Evolutionary conservation across 208 protist genomes (phyloP).

Genomic region (Leptomonas seymouri): DNA sequence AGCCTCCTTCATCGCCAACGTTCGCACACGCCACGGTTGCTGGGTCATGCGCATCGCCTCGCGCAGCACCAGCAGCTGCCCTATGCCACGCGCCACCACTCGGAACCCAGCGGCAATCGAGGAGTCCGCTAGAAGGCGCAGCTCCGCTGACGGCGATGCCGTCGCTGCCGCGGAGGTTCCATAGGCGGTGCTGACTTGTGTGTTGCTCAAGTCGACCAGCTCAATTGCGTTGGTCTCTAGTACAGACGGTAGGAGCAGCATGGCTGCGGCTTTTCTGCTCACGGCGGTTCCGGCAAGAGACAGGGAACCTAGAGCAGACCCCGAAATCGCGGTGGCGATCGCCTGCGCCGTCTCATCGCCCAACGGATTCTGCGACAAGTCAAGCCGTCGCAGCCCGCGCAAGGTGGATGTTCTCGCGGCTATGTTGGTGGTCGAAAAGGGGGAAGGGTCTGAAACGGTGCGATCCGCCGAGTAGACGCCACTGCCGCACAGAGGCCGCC

Average conservation of each 20-base stretch:
- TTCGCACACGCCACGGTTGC: conserved; percentile 24
- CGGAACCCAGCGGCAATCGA: conserved; percentile 18
- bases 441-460: no score
- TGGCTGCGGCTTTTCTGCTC: conserved; percentile 31
- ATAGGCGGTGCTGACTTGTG: conserved; percentile 16
- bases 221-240: conserved; percentile 56
- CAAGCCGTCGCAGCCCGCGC: conserved; percentile 42
- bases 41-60: conserved; percentile 16
- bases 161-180: background rate
- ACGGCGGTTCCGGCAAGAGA: conserved; percentile 57
- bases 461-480: conserved; percentile 2
- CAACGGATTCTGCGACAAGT: conserved; percentile 63
- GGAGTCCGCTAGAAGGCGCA: conserved; percentile 22
- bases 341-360: conserved; percentile 52
- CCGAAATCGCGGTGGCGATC: conserved; percentile 42
- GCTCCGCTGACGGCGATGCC: conserved; percentile 2
- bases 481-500: conserved; percentile 43
- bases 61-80: conserved; percentile 33
- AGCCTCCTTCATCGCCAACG: background rate
- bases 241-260: conserved; percentile 37
- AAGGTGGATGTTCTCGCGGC: background rate
- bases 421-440: background rate
- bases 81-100: conserved; percentile 32
- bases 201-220: conserved; percentile 63
- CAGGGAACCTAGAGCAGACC: conserved; percentile 52